Percentiles rank a stretch among this genome's conserved stretches.
phyloP scores from a whole-genome alignment of 768 basidiomycete species.

The Mycena rosella region DNA sequence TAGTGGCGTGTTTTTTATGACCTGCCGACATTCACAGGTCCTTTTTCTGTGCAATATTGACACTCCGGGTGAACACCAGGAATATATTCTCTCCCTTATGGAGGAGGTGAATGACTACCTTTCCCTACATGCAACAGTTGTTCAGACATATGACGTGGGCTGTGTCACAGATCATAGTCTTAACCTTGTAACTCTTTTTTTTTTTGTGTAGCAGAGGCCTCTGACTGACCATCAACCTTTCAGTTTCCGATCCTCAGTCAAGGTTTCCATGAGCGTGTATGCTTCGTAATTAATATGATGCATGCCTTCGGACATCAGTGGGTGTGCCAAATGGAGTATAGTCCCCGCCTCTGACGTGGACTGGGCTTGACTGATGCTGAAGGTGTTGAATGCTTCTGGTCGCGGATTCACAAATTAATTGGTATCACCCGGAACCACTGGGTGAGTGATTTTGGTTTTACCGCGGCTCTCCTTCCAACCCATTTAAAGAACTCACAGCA shows the following conservation, averaged over 20 bases:
- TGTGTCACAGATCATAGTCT: neutral
- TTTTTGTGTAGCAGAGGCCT: neutral
- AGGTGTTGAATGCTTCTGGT: conserved; percentile 51
- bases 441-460: conserved; percentile 25
- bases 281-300: conserved; percentile 47
- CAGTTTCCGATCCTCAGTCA: conserved; percentile 42
- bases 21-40: conserved; percentile 53
- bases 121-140: neutral
- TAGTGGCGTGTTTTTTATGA: conserved; percentile 51
- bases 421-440: conserved; percentile 33
- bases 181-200: neutral
- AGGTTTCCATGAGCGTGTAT: conserved; percentile 34
- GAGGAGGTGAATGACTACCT: conserved; percentile 37
- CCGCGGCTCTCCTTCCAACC: neutral
- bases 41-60: conserved; percentile 56
- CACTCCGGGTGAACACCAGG: conserved; percentile 53
- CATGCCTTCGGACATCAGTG: conserved; percentile 53
- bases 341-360: conserved; percentile 45
- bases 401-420: conserved; percentile 40
- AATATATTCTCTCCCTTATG: conserved; percentile 52
- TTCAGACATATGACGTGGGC: neutral
- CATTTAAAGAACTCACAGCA: conserved; percentile 30
- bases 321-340: conserved; percentile 51
- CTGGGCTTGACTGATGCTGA: conserved; percentile 53
- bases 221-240: neutral